Base-by-base conservation (phyloP, 768 basidiomycete genomes). In the Phanerochaete carnosa region DNA sequence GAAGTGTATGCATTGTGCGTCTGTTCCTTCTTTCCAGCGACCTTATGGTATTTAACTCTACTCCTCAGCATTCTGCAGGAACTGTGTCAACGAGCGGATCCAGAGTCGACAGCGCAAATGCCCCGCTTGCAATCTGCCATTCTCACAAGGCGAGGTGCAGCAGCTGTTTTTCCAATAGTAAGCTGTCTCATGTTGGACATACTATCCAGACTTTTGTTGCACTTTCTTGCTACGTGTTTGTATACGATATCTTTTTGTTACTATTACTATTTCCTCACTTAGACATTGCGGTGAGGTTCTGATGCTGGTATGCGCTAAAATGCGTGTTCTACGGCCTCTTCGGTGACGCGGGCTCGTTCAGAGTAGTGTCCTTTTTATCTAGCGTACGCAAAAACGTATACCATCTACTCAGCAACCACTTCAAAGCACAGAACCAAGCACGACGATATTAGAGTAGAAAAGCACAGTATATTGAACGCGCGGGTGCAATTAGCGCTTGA, bases 1-100 rank as follows among this genome's bases (percentile, higher is more conserved):
- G 33, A 94, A 93, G 71, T 96, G 94, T 78, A 87, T 90, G 84
- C 95, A 96, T 71, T 92, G 94, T 95, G 70, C 64, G 92, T 84
- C 23, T 60, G 26, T 49, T 39, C 22, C 45, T 29, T 19, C 39
- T 46, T 19, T 9, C 58, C 23, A 13, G 3, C 57, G 45, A 3
- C 11, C 13, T 43, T 30, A 12, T 46, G 60, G 39, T 12, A 35
- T 22, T 33, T 30, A 25, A 49, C 47, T 1, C n/a, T 45, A 6
- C 22, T 30, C 45, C 45, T 49, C n/a, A 94, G 94, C 93, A 0
- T 95, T 95, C 75, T 93, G 92, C 74, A 89, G 86, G 73, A 71
- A 79, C 57, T 97, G 90, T 70, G 82, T 98, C 33, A 95, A 97
- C 63, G 79, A 87, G n/a, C 88, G 96, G 45, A 82, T 98, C 65